Evolutionary conservation across 139 green algal species (phyloP).

Genomic region (Chlorella sp.): DNA sequence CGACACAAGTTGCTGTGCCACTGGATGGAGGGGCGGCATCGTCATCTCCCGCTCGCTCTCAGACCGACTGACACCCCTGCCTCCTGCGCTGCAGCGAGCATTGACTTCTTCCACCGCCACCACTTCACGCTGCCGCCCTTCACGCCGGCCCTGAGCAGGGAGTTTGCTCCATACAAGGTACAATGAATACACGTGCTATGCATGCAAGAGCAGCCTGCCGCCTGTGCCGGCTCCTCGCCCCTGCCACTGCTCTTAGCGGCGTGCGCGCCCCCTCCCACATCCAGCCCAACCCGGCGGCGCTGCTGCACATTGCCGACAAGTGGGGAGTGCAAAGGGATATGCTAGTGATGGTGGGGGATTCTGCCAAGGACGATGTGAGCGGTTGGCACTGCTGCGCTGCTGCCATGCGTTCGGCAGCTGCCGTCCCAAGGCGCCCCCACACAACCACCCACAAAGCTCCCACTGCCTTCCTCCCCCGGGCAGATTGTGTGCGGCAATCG

Average conservation of each 20-base stretch:
- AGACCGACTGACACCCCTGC: conserved; percentile 64
- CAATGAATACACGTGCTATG: neutral
- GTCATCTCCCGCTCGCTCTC: conserved; percentile 52
- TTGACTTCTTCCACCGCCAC: conserved; percentile 63
- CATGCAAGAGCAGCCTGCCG: conserved; percentile 32
- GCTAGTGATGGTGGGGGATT: conserved; percentile 87
- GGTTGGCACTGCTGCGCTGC: neutral
- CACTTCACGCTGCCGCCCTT: conserved; percentile 63
- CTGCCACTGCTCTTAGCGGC: no score
- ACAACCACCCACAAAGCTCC: neutral
- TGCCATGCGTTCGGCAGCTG: neutral
- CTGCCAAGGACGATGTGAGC: conserved; percentile 73
- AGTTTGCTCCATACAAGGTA: conserved; percentile 57
- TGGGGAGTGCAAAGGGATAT: conserved; percentile 68
- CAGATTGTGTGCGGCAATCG: conserved; percentile 75
- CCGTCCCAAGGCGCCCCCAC: neutral
- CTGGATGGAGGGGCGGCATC: neutral
- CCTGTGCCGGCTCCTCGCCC: no score
- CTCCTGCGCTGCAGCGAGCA: neutral
- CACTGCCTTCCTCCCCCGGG: neutral
- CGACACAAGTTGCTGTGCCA: neutral
- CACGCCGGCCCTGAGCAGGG: conserved; percentile 65
- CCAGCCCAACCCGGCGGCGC: conserved; percentile 68
- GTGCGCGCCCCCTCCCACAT: no score
- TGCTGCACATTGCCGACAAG: conserved; percentile 80